Evolutionary conservation across 352 stramenopile species (phyloP).

Genomic region (Globisporangium alternatum): DNA sequence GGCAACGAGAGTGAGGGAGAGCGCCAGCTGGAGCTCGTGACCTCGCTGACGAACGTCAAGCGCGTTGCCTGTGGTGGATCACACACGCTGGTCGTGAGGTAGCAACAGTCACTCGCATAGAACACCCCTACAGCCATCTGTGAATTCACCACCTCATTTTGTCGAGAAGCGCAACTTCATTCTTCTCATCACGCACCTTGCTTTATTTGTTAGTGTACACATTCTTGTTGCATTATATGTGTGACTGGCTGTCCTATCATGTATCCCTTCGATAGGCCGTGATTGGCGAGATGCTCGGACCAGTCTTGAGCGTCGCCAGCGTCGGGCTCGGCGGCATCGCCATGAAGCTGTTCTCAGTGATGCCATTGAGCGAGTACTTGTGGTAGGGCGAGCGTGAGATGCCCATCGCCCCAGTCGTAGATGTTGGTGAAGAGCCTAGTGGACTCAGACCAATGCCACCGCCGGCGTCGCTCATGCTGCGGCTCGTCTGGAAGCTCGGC

Average conservation of each 20-base stretch:
- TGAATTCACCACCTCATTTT: not conserved
- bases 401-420: not conserved
- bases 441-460: not conserved
- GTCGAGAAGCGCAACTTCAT: not conserved
- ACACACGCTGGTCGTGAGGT: constrained; percentile 29
- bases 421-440: not conserved
- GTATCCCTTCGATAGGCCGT: constrained; percentile 1
- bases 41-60: not conserved
- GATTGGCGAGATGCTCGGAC: not conserved
- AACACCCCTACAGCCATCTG: not conserved
- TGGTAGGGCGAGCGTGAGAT: not conserved
- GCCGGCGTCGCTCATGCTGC: not conserved
- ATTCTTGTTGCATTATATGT: not conserved
- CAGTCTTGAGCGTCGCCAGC: not conserved
- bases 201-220: constrained; percentile 1
- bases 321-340: not conserved
- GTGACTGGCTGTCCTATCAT: not conserved
- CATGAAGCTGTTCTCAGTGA: not conserved
- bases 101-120: not conserved
- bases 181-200: not conserved
- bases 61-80: constrained; percentile 38
- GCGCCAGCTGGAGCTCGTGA: not conserved
- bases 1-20: constrained; percentile 20
- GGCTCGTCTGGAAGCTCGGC: constrained; percentile 14
- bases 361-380: not conserved